Conservation (phyloP, 768 basidiomycete species). For the Royoungia palumana region DNA sequence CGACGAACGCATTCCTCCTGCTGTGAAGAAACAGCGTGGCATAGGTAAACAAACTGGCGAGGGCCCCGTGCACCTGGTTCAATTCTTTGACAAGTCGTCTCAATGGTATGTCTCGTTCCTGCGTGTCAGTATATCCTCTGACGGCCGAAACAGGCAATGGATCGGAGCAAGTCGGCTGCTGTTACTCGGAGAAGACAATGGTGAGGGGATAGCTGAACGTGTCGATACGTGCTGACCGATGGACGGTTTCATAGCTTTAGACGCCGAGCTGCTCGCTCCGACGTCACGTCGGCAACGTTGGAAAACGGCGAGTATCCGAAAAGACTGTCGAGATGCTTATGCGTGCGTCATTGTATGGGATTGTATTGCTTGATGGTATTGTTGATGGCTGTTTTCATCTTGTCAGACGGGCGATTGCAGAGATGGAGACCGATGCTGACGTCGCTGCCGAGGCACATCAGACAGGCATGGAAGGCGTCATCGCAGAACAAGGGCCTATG, state of each 20-base stretch:
- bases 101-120: slow-evolving; percentile 49
- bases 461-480: slow-evolving; percentile 8
- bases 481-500: neutral
- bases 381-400: neutral
- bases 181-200: slow-evolving; percentile 63
- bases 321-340: slow-evolving; percentile 61
- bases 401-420: slow-evolving; percentile 41
- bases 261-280: slow-evolving; percentile 56
- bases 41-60: slow-evolving; percentile 36
- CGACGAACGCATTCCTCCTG: slow-evolving; percentile 51
- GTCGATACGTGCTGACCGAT: neutral
- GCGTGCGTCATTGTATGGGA: slow-evolving; percentile 40
- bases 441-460: slow-evolving; percentile 1
- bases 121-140: neutral
- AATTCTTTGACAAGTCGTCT: slow-evolving; percentile 68
- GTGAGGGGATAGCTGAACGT: slow-evolving; percentile 40
- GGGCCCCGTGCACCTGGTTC: slow-evolving; percentile 58
- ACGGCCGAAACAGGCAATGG: slow-evolving; percentile 53
- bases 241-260: slow-evolving; percentile 47
- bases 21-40: slow-evolving; percentile 28
- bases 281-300: slow-evolving; percentile 56
- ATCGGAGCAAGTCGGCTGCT: slow-evolving; percentile 54
- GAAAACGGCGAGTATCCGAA: slow-evolving; percentile 49
- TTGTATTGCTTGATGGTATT: neutral
- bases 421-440: slow-evolving; percentile 44